Evolutionary conservation across 306 rosid genomes (phyloP).

Genomic region (Glycine tomentella): DNA sequence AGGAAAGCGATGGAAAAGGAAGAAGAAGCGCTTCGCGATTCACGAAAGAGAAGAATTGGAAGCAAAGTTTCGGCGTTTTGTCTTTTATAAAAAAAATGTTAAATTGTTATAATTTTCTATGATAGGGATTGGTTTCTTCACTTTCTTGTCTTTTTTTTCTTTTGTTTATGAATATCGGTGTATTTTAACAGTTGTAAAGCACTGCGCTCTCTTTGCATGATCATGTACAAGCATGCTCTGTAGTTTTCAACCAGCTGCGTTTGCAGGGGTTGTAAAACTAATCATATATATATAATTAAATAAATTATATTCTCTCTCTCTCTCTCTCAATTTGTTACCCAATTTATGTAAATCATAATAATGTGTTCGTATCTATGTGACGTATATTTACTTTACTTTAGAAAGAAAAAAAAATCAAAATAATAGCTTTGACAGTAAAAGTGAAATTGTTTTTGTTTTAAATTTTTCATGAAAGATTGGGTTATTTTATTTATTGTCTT

Average conservation of each 20-base stretch:
- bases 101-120: conserved; percentile 18
- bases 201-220: conserved; percentile 18
- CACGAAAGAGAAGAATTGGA: conserved; percentile 38
- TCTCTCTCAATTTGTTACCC: too few relatives aligned
- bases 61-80: conserved; percentile 60
- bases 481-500: neutral
- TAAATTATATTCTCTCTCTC: conserved; percentile 2
- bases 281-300: conserved; percentile 43
- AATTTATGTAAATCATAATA: too few relatives aligned
- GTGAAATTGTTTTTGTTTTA: neutral
- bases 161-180: conserved; percentile 18
- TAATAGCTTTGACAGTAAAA: neutral
- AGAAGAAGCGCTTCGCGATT: conserved; percentile 43
- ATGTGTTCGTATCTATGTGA: too few relatives aligned
- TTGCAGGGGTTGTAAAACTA: conserved; percentile 50
- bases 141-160: neutral
- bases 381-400: too few relatives aligned
- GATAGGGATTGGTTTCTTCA: conserved; percentile 34
- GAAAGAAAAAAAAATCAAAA: too few relatives aligned
- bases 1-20: conserved; percentile 53
- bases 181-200: conserved; percentile 52
- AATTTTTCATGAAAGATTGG: neutral
- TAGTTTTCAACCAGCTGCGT: conserved; percentile 50
- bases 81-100: neutral
- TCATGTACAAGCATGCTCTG: conserved; percentile 35